Percentiles rank a stretch among this genome's conserved stretches.
These are phyloP conservation scores for Phytophthora megakarya DNA, from an alignment of 352 stramenopile genomes.

Conservation along the genomic window DNA sequence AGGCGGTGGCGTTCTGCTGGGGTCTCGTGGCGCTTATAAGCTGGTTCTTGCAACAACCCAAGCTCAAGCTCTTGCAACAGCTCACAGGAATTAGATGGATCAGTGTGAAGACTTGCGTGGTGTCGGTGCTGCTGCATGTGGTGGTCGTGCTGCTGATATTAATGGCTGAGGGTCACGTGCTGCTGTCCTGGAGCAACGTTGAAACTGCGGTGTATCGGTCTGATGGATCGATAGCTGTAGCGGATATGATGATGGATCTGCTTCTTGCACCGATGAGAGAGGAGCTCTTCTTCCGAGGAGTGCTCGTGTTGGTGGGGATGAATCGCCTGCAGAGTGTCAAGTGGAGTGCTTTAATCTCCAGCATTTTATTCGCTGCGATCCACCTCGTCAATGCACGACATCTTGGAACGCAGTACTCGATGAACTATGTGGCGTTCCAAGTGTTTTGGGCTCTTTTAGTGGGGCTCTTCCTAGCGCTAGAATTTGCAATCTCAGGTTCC, in stretches of 20 bases:
- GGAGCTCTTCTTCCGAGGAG: slow-evolving; percentile 70
- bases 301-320: slow-evolving; percentile 49
- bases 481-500: slow-evolving; percentile 41
- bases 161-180: slow-evolving; percentile 2
- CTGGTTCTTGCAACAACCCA: slow-evolving; percentile 43
- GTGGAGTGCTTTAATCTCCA: slow-evolving; percentile 38
- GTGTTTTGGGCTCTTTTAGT: slow-evolving; percentile 48
- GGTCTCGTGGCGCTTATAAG: slow-evolving; percentile 36
- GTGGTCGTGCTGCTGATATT: no score
- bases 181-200: slow-evolving; percentile 37
- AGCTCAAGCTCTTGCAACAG: slow-evolving; percentile 16
- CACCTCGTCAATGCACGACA: slow-evolving; percentile 50
- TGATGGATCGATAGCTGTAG: slow-evolving; percentile 14
- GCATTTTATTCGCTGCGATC: slow-evolving; percentile 51
- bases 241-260: slow-evolving; percentile 33
- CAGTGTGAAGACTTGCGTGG: slow-evolving; percentile 3
- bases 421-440: slow-evolving; percentile 50
- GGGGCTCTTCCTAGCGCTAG: slow-evolving; percentile 50
- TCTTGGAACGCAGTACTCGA: slow-evolving; percentile 26
- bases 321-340: slow-evolving; percentile 41
- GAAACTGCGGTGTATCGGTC: slow-evolving; percentile 10
- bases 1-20: slow-evolving; percentile 30
- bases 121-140: slow-evolving; percentile 26
- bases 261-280: slow-evolving; percentile 54
- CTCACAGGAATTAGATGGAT: slow-evolving; percentile 18